A percentile compares a stretch with the other conserved stretches of the same genome.
phyloP scores from a whole-genome alignment of 257 asterid genomes.

The Solanum gandarillasii region DNA sequence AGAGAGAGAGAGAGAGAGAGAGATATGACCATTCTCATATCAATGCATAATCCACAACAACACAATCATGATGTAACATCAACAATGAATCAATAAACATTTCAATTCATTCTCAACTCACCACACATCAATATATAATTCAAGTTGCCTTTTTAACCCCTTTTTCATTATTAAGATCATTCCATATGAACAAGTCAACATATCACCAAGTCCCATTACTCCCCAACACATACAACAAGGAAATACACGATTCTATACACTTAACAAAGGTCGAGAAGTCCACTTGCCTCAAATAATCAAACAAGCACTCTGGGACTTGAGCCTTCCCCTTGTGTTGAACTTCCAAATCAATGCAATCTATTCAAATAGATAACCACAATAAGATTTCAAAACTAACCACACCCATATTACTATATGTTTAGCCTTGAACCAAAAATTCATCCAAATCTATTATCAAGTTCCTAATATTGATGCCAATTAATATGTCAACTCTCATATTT shows the following conservation, averaged over 20 bases:
- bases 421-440: too few species aligned
- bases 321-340: not conserved
- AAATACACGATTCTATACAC: not conserved
- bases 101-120: not conserved
- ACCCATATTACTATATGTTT: not conserved
- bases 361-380: not conserved
- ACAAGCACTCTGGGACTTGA: not conserved
- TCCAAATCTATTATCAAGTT: too few species aligned
- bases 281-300: not conserved
- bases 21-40: not conserved
- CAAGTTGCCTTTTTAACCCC: not conserved
- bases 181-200: not conserved
- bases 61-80: not conserved
- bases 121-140: not conserved
- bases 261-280: not conserved
- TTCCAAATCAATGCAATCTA: not conserved
- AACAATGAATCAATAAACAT: too few species aligned
- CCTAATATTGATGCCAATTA: too few species aligned
- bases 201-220: not conserved
- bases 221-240: not conserved
- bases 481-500: too few species aligned
- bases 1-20: too few species aligned
- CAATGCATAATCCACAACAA: not conserved
- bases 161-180: not conserved
- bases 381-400: not conserved